A percentile compares a stretch with the other conserved stretches of the same genome.
Conservation (phyloP, 2,329 filamentous ascomycete species). For the Juglanconis sp. region DNA sequence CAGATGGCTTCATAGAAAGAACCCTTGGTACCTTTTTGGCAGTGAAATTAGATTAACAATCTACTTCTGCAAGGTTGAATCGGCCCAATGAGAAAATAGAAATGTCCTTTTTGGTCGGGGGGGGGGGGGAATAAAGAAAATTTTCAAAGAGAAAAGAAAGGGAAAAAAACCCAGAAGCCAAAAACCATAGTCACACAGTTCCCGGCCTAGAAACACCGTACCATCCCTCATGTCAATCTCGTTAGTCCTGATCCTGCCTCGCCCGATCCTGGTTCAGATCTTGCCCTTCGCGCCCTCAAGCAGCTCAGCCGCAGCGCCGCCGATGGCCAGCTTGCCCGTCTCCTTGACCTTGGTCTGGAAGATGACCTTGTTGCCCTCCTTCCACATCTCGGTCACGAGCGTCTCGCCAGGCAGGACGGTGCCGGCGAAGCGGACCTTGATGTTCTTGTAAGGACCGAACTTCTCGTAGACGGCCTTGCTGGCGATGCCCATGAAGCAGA, state of each 20-base stretch:
- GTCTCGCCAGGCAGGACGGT: conserved; percentile 84
- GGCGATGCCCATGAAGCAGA: conserved; percentile 89
- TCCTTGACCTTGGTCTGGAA: conserved; percentile 91
- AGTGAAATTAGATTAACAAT: neutral
- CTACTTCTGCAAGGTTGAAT: neutral
- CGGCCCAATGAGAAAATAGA: neutral
- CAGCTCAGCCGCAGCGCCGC: conserved; percentile 76
- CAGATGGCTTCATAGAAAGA: neutral
- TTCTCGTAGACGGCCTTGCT: conserved; percentile 85
- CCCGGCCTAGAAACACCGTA: neutral
- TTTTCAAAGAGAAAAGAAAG: neutral
- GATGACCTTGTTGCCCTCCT: conserved; percentile 72
- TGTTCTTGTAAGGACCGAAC: conserved; percentile 81
- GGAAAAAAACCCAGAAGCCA: neutral
- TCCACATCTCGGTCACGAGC: conserved; percentile 93
- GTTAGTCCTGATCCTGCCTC: neutral
- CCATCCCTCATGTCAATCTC: neutral
- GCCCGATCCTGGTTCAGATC: conserved; percentile 15
- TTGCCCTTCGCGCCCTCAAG: conserved; percentile 35
- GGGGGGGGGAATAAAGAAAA: neutral
- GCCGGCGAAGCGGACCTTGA: conserved; percentile 89
- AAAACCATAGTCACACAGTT: neutral
- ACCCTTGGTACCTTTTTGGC: neutral
- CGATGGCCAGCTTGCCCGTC: conserved; percentile 86
- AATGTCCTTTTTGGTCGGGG: too few species aligned